Conservation (phyloP, 768 basidiomycete species). For the Coprinellus aureogranulatus region DNA sequence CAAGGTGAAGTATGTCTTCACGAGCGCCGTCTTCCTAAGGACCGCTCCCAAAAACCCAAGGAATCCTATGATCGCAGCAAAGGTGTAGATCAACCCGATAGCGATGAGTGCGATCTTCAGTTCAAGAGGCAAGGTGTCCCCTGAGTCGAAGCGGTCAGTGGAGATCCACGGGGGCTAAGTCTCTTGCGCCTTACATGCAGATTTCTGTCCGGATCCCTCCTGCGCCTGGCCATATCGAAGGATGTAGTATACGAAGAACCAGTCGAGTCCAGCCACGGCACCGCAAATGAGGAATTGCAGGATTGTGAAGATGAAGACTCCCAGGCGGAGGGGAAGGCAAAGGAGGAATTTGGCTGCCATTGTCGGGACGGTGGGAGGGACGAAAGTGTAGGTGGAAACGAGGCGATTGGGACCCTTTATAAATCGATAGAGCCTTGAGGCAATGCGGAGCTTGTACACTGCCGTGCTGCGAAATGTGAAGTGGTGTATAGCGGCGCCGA, state of each 20-base stretch:
- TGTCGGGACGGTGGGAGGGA: slow-evolving; percentile 2
- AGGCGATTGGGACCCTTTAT: not conserved
- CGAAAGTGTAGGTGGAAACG: not conserved
- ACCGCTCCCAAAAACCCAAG: slow-evolving; percentile 41
- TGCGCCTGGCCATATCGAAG: slow-evolving; percentile 18
- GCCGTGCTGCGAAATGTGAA: not conserved
- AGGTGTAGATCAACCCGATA: slow-evolving; percentile 29
- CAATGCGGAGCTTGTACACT: not conserved
- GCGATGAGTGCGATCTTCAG: slow-evolving; percentile 31
- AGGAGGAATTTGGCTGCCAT: slow-evolving; percentile 43
- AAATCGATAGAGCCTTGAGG: not conserved
- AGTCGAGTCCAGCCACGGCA: slow-evolving; percentile 28
- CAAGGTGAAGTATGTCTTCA: slow-evolving; percentile 32
- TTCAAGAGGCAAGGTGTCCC: slow-evolving; percentile 21
- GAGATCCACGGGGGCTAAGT: not conserved
- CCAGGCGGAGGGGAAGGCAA: slow-evolving; percentile 43
- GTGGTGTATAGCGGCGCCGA: not conserved
- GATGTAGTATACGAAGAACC: slow-evolving; percentile 24
- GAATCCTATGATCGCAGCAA: slow-evolving; percentile 32
- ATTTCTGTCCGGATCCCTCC: slow-evolving; percentile 1
- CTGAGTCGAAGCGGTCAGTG: slow-evolving; percentile 12
- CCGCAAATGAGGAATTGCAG: slow-evolving; percentile 37
- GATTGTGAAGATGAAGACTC: slow-evolving; percentile 39
- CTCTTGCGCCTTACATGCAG: slow-evolving; percentile 2
- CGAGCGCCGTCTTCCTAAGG: slow-evolving; percentile 34